Base-by-base conservation (phyloP, 2,329 filamentous ascomycete species). In the Diaporthe caulivora region DNA sequence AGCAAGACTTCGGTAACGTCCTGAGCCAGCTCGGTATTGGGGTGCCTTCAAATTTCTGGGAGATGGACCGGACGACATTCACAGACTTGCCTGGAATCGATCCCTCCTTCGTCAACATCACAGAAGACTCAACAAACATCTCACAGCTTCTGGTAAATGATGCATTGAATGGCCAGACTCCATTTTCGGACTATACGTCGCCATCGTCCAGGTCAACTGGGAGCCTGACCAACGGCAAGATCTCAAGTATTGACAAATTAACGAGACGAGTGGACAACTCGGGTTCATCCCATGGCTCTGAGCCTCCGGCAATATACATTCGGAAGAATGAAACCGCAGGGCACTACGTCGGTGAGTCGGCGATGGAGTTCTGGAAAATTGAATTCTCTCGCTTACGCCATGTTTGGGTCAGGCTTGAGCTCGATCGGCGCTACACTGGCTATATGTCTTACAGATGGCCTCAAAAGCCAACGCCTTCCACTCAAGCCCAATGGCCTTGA, bases 1-100 rank as follows among this genome's bases (percentile, higher is more conserved):
- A n/a, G 26, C 57, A 60, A 15, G 57, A 44, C 57, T 60, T 60
- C 18, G 57, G 57, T 26, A 60, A 60, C 4, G 57, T 60, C 7
- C 37, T 60, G n/a, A 42, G 57, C 57, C 57, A 60, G 37, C 37
- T 60, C 37, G 57, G 57, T 24, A 60, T 60, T 26, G 57, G 57
- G 37, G 57, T 60, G 13, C 57, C 57, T 60, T 60, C 57, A 3
- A 44, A 29, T n/a, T 60, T 60, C 15, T 60, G 57, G 57, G 31
- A 60, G 13, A 60, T 60, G 57, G 57, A 60, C 18, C 37, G 57
- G 17, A 60, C 57, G n/a, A 29, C 37, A 21, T 42, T 60, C 15
- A 40, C 37, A 4, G 57, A 60, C 7, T 13, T 60, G 37, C 57
- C 57, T 40, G 37, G 18, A 2, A 60, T 60, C 26, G 57, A 60